Evolutionary conservation across 768 basidiomycete species (phyloP), one percentile per base, ranked within the genome.

Genomic region (Psilocybe subaeruginosa): DNA sequence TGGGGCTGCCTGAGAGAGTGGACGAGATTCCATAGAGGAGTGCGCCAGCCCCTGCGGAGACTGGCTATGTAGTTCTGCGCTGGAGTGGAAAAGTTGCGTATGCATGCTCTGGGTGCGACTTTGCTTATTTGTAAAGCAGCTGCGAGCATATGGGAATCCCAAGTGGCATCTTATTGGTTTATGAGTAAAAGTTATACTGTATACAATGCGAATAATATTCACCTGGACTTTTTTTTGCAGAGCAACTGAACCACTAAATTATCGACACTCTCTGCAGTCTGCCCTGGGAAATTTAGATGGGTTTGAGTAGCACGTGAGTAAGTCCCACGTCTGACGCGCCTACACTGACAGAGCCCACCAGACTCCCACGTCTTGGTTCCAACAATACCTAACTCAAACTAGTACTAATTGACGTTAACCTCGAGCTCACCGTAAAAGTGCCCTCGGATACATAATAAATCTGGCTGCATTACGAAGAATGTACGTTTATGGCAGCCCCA

Each of bases 21-120:
- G 3, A 85, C 64, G 5, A 83, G 69, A 2, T 66, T 62, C 83
- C 83, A 85, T 12, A 80, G 49, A 6, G 81, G 78, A 11, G 80
- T 73, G n/a, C 9, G 1, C 59, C 59, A 0, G 76, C 78, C 33
- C 72, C 69, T 4, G 62, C 70, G 53, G 75, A 72, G 37, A 12
- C 64, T 66, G 31, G 75, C 72, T 12, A 81, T 58, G 39, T 77
- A 70, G 11, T 71, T 74, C 16, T 71, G 69, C 23, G 77, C 72
- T 23, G 58, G 62, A 11, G 61, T 59, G 11, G 65, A 63, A 60
- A 69, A 63, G 7, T 56, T 45, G 46, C 71, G 70, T 54, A 52
- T 49, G 16, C 6, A 53, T 16, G 31, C 33, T 56, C 17, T 51
- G 54, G 62, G 19, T 59, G 56, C 37, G 50, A 50, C 41, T 61